Evolutionary conservation across 805 yeast genomes (phyloP).

Genomic region (Metschnikowia colocasiae): DNA sequence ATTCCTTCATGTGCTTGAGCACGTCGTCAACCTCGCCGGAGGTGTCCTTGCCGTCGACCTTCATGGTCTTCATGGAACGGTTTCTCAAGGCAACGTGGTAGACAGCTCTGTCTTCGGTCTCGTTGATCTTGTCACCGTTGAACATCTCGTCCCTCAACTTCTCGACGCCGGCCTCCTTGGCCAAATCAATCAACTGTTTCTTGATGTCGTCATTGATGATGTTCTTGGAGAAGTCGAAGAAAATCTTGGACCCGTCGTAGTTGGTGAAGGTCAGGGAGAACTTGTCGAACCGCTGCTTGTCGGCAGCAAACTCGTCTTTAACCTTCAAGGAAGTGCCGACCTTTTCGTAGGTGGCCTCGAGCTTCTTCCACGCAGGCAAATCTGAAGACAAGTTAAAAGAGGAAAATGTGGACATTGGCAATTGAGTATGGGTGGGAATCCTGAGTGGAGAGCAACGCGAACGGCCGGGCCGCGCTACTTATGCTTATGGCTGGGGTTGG

Average conservation of each 20-base stretch:
- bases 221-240: conserved; percentile 95
- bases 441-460: neutral
- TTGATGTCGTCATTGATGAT: conserved; percentile 83
- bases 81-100: conserved; percentile 96
- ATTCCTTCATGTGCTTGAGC: conserved; percentile 93
- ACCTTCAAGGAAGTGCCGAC: conserved; percentile 71
- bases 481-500: conserved; percentile 5
- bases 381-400: conserved; percentile 60
- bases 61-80: conserved; percentile 78
- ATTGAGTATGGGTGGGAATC: neutral
- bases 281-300: conserved; percentile 70
- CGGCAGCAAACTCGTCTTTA: conserved; percentile 71
- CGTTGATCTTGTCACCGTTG: conserved; percentile 88
- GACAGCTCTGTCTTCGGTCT: conserved; percentile 95
- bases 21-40: conserved; percentile 90
- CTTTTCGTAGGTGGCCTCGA: conserved; percentile 66
- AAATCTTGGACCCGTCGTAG: conserved; percentile 81
- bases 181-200: conserved; percentile 64
- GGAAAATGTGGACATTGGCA: conserved; percentile 19
- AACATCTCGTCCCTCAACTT: conserved; percentile 86
- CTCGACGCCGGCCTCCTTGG: conserved; percentile 87
- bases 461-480: conserved; percentile 3
- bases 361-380: conserved; percentile 79
- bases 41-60: conserved; percentile 85
- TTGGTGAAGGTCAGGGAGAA: conserved; percentile 75